Base-by-base conservation (phyloP, 2,329 filamentous ascomycete species). In the Amylocarpus encephaloides region DNA sequence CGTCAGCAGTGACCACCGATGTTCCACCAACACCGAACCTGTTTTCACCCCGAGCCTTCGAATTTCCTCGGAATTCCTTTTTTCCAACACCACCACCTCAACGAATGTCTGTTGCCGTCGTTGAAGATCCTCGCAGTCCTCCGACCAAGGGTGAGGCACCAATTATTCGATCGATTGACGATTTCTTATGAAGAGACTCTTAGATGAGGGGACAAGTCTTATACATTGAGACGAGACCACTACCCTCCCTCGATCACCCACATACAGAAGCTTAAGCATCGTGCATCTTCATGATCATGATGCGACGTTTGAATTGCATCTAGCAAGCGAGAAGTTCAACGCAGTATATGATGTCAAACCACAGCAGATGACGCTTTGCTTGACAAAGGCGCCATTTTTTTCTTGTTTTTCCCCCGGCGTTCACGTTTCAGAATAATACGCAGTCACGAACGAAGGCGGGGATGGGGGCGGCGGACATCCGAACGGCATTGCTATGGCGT, bases 121-220 rank as follows among this genome's bases (percentile, higher is more conserved):
- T 53, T 12, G 74, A 77, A 29, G 85, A 91, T 63, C 87, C 87
- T 12, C 73, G 87, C 59, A 90, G 86, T 64, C 86, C 86, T 13
- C 83, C 85, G 0, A 86, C 84, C 11, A 80, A 79, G 61, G 86
- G 86, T 35, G 84, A 86, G 65, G 82, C 80, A 51, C 85, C 86
- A 2, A 90, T 92, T 53, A 80, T 83, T 46, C 76, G 86, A 50
- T 90, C 84, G 51, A 92, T 92, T 61, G 84, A 88, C 65, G 86
- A 90, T 62, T 73, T 89, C 46, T 72, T 91, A 67, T 90, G 75
- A 76, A 35, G 16, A 38, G 38, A 4, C 16, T 30, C 33, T 2
- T 19, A 43, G 12, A 15, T 35, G 7, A 34, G 16, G 34, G 22
- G 11, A 48, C 6, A 41, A 16, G 9, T 41, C 9, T n/a, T 33